phyloP scores from a whole-genome alignment of 768 basidiomycete genomes.

The Agrocybe pediades region DNA sequence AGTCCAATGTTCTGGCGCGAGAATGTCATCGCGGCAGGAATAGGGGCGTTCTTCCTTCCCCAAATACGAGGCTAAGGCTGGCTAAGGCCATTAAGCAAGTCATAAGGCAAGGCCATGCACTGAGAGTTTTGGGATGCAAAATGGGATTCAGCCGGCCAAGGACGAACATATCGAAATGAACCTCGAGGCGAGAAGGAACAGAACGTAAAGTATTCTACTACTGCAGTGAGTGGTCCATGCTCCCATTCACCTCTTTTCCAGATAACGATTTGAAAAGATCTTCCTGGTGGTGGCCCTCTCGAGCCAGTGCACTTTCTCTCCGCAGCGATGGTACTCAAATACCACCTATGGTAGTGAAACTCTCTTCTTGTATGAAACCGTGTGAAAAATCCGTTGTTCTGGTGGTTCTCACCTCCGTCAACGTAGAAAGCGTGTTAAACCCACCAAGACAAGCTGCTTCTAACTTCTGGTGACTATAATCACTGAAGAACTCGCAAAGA shows the following conservation, averaged over 20 bases:
- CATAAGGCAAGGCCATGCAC: background rate
- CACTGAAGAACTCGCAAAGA: slow-evolving; percentile 16
- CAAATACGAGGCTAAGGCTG: too few relatives aligned
- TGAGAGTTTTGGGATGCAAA: background rate
- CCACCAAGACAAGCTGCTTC: slow-evolving; percentile 19
- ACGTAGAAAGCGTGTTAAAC: slow-evolving; percentile 21
- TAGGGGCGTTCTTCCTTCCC: too few relatives aligned
- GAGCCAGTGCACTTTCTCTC: slow-evolving; percentile 13
- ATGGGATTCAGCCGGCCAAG: background rate
- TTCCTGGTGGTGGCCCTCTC: slow-evolving; percentile 13
- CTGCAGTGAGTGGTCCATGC: background rate
- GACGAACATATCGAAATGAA: background rate
- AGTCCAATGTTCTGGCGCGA: background rate
- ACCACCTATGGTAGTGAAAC: slow-evolving; percentile 16
- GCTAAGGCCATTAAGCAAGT: too few relatives aligned
- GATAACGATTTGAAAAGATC: slow-evolving; percentile 18
- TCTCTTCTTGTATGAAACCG: slow-evolving; percentile 4
- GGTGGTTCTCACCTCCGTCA: slow-evolving; percentile 15
- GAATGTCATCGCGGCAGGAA: too few relatives aligned
- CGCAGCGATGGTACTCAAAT: slow-evolving; percentile 20
- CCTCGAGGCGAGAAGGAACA: background rate
- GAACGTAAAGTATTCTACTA: background rate
- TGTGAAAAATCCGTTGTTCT: slow-evolving; percentile 8
- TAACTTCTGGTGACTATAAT: slow-evolving; percentile 17
- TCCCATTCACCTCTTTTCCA: slow-evolving; percentile 14